These are phyloP conservation scores for Actinomortierella ambigua DNA, from an alignment of 371 early-diverging fungal genomes.

Conservation along the genomic window DNA sequence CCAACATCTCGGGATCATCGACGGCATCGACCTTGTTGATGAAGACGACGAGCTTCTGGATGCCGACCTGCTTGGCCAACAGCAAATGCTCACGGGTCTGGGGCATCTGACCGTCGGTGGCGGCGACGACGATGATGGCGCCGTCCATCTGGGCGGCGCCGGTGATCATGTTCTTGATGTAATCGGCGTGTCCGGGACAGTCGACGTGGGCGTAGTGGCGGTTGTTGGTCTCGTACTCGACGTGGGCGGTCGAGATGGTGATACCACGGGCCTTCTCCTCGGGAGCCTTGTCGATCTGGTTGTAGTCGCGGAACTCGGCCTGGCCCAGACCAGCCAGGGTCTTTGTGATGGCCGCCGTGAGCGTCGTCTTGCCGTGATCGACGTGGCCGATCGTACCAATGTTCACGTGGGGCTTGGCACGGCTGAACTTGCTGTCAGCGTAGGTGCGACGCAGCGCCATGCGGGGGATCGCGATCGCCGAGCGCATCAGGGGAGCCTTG, in stretches of 20 bases:
- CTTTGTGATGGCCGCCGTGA: constrained; percentile 99
- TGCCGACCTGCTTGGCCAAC: constrained; percentile 96
- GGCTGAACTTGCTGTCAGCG: constrained; percentile 60
- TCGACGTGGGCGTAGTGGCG: constrained; percentile 98
- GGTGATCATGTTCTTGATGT: constrained; percentile 99
- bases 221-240: constrained; percentile 91
- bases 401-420: constrained; percentile 97
- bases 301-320: constrained; percentile 93
- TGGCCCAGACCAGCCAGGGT: constrained; percentile 79
- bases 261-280: constrained; percentile 98
- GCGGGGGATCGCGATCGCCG: constrained; percentile 36
- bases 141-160: constrained; percentile 99
- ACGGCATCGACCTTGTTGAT: constrained; percentile 99
- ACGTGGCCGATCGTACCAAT: constrained; percentile 99
- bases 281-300: constrained; percentile 97
- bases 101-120: constrained; percentile 95
- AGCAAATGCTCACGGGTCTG: constrained; percentile 98
- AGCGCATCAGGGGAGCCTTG: constrained; percentile 9
- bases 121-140: constrained; percentile 98
- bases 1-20: constrained; percentile 96
- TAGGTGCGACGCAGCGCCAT: constrained; percentile 42
- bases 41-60: constrained; percentile 95
- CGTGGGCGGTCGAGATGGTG: constrained; percentile 95
- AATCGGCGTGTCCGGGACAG: constrained; percentile 99
- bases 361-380: constrained; percentile 99